Evolutionary conservation across 768 basidiomycete genomes (phyloP).

Genomic region (Amylocystis lapponica): DNA sequence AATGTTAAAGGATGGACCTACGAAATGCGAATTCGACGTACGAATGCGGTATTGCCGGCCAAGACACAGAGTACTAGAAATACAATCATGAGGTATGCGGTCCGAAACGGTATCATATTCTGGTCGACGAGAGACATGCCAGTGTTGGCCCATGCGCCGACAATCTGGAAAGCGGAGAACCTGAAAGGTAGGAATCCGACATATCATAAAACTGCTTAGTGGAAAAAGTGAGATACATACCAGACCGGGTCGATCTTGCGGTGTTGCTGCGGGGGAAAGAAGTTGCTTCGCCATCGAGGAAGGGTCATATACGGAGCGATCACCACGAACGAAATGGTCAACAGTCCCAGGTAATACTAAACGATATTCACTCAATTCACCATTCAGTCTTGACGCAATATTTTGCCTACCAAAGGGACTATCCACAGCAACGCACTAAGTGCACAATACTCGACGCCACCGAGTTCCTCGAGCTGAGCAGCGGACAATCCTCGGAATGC

Average conservation of each 20-base stretch:
- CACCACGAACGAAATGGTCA: conserved; percentile 38
- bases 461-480: conserved; percentile 83
- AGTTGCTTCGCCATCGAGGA: conserved; percentile 32
- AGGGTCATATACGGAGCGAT: conserved; percentile 42
- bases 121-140: conserved; percentile 45
- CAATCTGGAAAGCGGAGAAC: conserved; percentile 43
- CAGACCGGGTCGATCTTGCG: conserved; percentile 36
- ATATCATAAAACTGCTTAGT: not conserved
- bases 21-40: conserved; percentile 28
- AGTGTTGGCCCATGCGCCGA: conserved; percentile 46
- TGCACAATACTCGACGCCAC: conserved; percentile 87
- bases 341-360: conserved; percentile 41
- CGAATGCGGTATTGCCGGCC: conserved; percentile 52
- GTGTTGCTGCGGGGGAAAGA: conserved; percentile 31
- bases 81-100: conserved; percentile 39
- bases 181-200: conserved; percentile 15
- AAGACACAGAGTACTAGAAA: conserved; percentile 40
- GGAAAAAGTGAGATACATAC: conserved; percentile 19
- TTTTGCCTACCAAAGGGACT: conserved; percentile 53
- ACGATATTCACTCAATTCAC: not conserved
- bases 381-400: not conserved
- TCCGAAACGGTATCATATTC: conserved; percentile 48
- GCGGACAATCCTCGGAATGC: conserved; percentile 58
- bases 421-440: conserved; percentile 76
- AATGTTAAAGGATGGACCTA: too few relatives aligned